These are phyloP conservation scores for Hymenoscyphus fraxineus DNA, from an alignment of 2,329 filamentous ascomycete genomes.

Conservation along the genomic window DNA sequence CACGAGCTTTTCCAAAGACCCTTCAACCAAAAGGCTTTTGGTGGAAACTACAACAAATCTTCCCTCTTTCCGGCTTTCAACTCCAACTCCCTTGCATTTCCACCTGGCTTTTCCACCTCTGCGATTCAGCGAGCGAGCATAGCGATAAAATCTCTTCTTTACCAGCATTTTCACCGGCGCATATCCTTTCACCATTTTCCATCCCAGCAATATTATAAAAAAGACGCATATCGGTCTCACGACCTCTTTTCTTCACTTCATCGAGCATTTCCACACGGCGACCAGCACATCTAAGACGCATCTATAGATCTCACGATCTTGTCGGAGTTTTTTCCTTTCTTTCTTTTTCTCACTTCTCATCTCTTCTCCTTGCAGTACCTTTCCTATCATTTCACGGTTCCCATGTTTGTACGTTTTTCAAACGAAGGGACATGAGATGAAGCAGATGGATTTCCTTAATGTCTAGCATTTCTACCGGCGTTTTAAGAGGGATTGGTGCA, in stretches of 20 bases:
- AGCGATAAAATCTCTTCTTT: conserved; percentile 7
- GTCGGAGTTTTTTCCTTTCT: not conserved
- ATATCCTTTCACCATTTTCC: not conserved
- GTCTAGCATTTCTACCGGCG: conserved; percentile 11
- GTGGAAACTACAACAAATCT: conserved; percentile 5
- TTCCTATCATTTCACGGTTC: not conserved
- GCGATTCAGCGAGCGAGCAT: conserved; percentile 6
- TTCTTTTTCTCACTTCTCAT: not conserved
- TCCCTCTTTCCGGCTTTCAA: not conserved
- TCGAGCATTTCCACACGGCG: not conserved
- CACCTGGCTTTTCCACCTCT: not conserved
- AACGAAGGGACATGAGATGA: not conserved
- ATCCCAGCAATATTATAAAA: not conserved
- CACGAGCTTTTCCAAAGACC: not conserved
- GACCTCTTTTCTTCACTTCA: conserved; percentile 6
- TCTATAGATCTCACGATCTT: not conserved
- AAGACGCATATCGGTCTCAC: conserved; percentile 12
- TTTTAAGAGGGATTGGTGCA: conserved; percentile 23
- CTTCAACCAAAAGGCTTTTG: not conserved
- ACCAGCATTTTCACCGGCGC: conserved; percentile 6
- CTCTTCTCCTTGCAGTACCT: not conserved
- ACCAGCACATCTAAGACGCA: not conserved
- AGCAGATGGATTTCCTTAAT: conserved; percentile 4
- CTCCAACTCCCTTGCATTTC: not conserved
- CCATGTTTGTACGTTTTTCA: not conserved